A percentile compares a stretch with the other conserved stretches of the same genome.
Conservation (phyloP, 495 filamentous ascomycete genomes). For the Aspergillus homomorphus region DNA sequence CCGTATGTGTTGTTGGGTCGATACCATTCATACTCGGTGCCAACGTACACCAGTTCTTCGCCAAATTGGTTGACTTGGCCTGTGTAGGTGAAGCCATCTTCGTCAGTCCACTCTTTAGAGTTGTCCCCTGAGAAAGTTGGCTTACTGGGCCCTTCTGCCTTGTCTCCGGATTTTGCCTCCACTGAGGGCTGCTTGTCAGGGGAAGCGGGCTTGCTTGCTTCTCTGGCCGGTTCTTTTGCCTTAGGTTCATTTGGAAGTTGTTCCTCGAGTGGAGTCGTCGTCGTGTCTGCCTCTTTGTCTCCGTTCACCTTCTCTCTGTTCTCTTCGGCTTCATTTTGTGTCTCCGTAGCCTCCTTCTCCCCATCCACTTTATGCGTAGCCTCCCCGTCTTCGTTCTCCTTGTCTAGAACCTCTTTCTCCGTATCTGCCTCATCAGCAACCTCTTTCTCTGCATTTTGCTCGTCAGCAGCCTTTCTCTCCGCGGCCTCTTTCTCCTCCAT, state of each 20-base stretch:
- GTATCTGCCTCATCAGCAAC: neutral
- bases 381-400: neutral
- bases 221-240: too few relatives aligned
- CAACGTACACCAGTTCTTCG: constrained; percentile 2
- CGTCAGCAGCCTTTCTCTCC: neutral
- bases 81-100: constrained; percentile 1
- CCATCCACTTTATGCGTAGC: too few relatives aligned
- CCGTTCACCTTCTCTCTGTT: too few relatives aligned
- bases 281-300: neutral
- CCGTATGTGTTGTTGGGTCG: constrained; percentile 5
- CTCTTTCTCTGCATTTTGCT: neutral
- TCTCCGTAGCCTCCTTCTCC: neutral
- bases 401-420: neutral
- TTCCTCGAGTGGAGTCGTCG: neutral
- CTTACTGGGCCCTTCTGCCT: neutral
- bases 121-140: neutral
- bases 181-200: neutral
- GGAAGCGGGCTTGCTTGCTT: too few relatives aligned
- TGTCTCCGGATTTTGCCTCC: neutral
- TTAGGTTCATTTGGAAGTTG: neutral
- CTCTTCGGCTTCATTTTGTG: neutral
- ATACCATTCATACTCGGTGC: neutral
- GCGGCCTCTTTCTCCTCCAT: neutral
- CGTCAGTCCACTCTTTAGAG: neutral
- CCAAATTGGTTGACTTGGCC: neutral